These are phyloP conservation scores for Ormosia semicastrata DNA, from an alignment of 306 rosid genomes.

Conservation along the genomic window DNA sequence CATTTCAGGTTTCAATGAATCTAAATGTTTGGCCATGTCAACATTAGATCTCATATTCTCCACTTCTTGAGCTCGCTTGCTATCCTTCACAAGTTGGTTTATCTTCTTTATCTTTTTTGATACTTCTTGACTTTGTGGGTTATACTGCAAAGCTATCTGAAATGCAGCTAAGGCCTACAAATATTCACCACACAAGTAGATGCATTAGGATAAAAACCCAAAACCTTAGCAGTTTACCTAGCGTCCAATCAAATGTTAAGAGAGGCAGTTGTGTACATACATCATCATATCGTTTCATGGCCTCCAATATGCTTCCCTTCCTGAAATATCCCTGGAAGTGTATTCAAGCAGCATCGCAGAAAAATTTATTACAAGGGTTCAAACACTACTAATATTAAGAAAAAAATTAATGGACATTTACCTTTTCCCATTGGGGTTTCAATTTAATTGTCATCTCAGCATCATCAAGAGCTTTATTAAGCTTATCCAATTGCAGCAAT, in stretches of 20 bases:
- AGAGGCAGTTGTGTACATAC: conserved; percentile 40
- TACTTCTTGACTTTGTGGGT: conserved; percentile 89
- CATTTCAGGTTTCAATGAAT: conserved; percentile 77
- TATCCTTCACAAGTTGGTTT: conserved; percentile 66
- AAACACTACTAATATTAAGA: background rate
- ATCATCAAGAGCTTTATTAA: conserved; percentile 91
- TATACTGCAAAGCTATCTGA: conserved; percentile 70
- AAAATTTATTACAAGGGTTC: conserved; percentile 22
- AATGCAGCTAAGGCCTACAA: conserved; percentile 84
- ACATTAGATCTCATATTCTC: conserved; percentile 83
- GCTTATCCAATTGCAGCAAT: conserved; percentile 89
- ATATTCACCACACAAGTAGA: conserved; percentile 19
- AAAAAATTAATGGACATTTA: conserved; percentile 15
- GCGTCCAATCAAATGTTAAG: conserved; percentile 3
- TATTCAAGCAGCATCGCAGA: conserved; percentile 30
- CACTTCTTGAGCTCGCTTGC: conserved; percentile 78
- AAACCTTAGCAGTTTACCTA: background rate
- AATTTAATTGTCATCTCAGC: conserved; percentile 86
- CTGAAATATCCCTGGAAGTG: conserved; percentile 85
- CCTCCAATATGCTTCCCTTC: conserved; percentile 96
- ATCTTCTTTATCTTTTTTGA: conserved; percentile 80
- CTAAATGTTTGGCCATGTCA: conserved; percentile 79
- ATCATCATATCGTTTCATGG: conserved; percentile 87
- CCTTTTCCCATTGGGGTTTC: conserved; percentile 99
- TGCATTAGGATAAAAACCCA: conserved; percentile 31